Conservation (phyloP, 495 filamentous ascomycete species). For the Pyronema domesticum region DNA sequence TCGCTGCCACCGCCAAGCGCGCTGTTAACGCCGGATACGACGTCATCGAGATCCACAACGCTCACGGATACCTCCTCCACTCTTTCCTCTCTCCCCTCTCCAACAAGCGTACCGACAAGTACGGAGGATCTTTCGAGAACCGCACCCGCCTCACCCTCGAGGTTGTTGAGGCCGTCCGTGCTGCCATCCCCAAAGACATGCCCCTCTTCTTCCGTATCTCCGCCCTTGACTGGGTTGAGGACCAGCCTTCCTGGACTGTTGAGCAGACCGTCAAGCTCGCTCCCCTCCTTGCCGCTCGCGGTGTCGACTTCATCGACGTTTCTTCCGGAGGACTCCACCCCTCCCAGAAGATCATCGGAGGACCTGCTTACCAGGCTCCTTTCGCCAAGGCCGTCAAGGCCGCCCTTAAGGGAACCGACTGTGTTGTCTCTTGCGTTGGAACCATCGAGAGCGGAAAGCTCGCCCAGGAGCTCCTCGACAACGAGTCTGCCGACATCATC, state of each 20-base stretch:
- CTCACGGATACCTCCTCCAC: constrained; percentile 47
- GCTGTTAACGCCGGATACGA: constrained; percentile 53
- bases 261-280: constrained; percentile 44
- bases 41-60: constrained; percentile 44
- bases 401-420: constrained; percentile 34
- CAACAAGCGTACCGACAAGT: constrained; percentile 47
- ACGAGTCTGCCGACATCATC: constrained; percentile 40
- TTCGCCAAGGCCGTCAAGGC: constrained; percentile 45
- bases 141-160: constrained; percentile 39
- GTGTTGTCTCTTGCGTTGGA: constrained; percentile 43
- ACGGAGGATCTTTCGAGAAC: constrained; percentile 50
- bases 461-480: constrained; percentile 33
- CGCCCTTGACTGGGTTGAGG: constrained; percentile 55
- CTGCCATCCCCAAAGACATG: constrained; percentile 39
- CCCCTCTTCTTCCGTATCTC: constrained; percentile 48
- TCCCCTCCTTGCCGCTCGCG: constrained; percentile 42
- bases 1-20: constrained; percentile 39
- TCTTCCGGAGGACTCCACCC: constrained; percentile 50
- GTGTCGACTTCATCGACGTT: constrained; percentile 61
- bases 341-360: constrained; percentile 35
- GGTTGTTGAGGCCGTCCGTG: constrained; percentile 37
- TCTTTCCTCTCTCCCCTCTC: constrained; percentile 44
- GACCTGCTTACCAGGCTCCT: constrained; percentile 48
- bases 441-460: constrained; percentile 37
- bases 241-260: constrained; percentile 44